Conservation (phyloP, 2,329 filamentous ascomycete genomes). For the Helicocarpus griseus region DNA sequence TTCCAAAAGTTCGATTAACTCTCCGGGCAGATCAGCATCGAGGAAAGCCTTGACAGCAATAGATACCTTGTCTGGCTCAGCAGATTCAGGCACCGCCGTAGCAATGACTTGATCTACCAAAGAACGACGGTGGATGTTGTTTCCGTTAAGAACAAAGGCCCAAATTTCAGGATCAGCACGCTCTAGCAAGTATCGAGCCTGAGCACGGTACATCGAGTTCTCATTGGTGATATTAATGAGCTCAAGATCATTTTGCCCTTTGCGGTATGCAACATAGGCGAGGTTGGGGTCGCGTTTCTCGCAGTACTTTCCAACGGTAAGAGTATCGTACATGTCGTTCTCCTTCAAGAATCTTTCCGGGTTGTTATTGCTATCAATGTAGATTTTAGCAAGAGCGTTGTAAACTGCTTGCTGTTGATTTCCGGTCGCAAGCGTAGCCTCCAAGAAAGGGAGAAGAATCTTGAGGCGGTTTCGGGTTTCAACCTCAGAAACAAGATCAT, state of each 20-base stretch:
- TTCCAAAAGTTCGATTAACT: slow-evolving; percentile 94
- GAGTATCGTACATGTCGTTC: slow-evolving; percentile 91
- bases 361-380: slow-evolving; percentile 97
- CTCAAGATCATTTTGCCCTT: slow-evolving; percentile 95
- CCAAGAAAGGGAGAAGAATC: slow-evolving; percentile 89
- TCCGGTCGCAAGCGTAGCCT: slow-evolving; percentile 76
- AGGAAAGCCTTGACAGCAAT: slow-evolving; percentile 91
- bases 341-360: slow-evolving; percentile 96
- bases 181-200: slow-evolving; percentile 88
- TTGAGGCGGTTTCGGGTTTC: slow-evolving; percentile 92
- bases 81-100: slow-evolving; percentile 86
- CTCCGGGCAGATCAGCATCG: slow-evolving; percentile 76
- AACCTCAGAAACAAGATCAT: slow-evolving; percentile 89
- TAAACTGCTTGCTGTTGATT: slow-evolving; percentile 95
- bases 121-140: slow-evolving; percentile 89
- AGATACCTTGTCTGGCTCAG: slow-evolving; percentile 87
- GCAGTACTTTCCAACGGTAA: slow-evolving; percentile 92
- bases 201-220: slow-evolving; percentile 99
- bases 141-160: slow-evolving; percentile 87
- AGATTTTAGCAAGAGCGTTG: slow-evolving; percentile 97
- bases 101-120: slow-evolving; percentile 94
- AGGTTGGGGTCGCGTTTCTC: slow-evolving; percentile 97
- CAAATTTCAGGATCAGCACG: slow-evolving; percentile 84
- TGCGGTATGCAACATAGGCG: slow-evolving; percentile 87
- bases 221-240: slow-evolving; percentile 97